Evolutionary conservation across 371 early-diverging fungal genomes (phyloP).

Genomic region (Mortierella sp.): DNA sequence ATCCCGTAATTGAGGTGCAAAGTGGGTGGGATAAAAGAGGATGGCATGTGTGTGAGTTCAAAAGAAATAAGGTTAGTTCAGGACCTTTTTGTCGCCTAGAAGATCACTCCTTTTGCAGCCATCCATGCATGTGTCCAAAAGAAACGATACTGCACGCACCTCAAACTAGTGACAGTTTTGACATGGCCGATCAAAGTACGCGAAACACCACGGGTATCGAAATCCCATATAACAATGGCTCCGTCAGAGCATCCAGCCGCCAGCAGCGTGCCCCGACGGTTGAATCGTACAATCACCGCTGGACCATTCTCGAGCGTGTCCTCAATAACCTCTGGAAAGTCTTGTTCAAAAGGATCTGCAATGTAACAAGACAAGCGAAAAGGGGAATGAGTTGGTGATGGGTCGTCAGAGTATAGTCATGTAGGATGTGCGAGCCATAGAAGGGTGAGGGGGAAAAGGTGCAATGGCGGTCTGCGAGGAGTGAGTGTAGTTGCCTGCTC

Average conservation of each 20-base stretch:
- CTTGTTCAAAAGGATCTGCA: constrained; percentile 87
- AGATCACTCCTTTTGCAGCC: not conserved
- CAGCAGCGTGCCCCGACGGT: constrained; percentile 78
- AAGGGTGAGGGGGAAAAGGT: not conserved
- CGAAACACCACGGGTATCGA: constrained; percentile 82
- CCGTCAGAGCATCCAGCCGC: constrained; percentile 89
- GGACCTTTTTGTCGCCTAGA: not conserved
- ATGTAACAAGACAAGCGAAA: constrained; percentile 18
- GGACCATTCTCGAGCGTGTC: constrained; percentile 82
- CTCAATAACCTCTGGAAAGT: constrained; percentile 85
- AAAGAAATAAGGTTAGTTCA: not conserved
- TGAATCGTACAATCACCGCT: constrained; percentile 72
- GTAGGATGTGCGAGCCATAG: not conserved
- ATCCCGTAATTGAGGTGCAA: not conserved
- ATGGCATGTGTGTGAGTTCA: not conserved
- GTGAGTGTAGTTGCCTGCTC: not conserved
- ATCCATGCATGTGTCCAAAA: not conserved
- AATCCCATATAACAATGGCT: constrained; percentile 87
- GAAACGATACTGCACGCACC: too few species aligned
- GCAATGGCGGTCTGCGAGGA: not conserved
- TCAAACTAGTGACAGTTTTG: constrained; percentile 75
- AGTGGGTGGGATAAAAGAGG: not conserved
- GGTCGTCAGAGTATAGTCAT: not conserved
- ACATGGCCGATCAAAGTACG: constrained; percentile 80
- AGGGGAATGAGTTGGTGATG: not conserved